Conservation (phyloP, 2,329 filamentous ascomycete genomes). For the Pestalotiopsis sp. region DNA sequence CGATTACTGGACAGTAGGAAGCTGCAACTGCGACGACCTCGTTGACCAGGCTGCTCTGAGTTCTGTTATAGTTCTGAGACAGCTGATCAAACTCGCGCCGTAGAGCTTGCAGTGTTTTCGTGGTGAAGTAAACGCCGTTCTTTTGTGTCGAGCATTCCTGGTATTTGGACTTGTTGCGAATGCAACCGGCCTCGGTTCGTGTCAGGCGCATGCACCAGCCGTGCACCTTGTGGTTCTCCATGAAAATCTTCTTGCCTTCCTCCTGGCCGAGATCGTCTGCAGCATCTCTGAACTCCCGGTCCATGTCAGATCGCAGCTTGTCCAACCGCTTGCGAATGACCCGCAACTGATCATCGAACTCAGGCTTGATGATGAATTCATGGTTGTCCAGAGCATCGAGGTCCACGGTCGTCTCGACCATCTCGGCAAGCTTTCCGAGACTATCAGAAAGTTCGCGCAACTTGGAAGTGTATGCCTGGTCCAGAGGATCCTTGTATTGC, state of each 20-base stretch:
- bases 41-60: constrained; percentile 85
- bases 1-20: constrained; percentile 91
- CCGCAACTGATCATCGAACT: constrained; percentile 88
- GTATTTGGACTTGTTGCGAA: constrained; percentile 87
- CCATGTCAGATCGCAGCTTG: constrained; percentile 79
- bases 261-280: constrained; percentile 86
- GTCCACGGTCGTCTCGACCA: constrained; percentile 98
- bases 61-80: constrained; percentile 92
- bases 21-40: constrained; percentile 93
- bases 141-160: constrained; percentile 98
- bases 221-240: constrained; percentile 94
- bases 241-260: constrained; percentile 96
- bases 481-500: constrained; percentile 83
- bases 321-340: constrained; percentile 93
- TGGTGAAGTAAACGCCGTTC: constrained; percentile 98
- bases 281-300: constrained; percentile 76
- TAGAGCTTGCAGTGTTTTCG: constrained; percentile 74
- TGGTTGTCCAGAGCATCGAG: constrained; percentile 94
- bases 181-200: constrained; percentile 86
- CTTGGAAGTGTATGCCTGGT: constrained; percentile 84
- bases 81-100: constrained; percentile 93
- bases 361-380: constrained; percentile 98
- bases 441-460: constrained; percentile 76
- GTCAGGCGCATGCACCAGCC: constrained; percentile 97
- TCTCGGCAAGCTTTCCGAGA: constrained; percentile 86